Percentiles rank a stretch among this genome's conserved stretches.
Evolutionary conservation across 257 asterid species (phyloP).

Genomic region (Solanum pinnatisectum): DNA sequence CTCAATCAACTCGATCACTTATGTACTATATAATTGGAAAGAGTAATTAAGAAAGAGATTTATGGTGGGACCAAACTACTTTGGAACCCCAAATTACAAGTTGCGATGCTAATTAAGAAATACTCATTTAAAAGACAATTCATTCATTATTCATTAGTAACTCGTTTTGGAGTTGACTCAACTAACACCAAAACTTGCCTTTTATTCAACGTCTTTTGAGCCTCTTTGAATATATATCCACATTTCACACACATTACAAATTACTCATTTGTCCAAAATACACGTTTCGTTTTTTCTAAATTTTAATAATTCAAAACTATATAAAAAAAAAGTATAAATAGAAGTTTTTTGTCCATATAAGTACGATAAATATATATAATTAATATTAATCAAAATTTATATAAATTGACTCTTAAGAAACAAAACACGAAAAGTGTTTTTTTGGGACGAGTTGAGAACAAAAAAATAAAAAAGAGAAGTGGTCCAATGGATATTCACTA

Average conservation of each 20-base stretch:
- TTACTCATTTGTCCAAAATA: background rate
- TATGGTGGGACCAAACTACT: conserved; percentile 5
- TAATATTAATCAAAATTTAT: background rate
- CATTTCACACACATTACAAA: background rate
- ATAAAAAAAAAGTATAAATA: background rate
- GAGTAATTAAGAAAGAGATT: background rate
- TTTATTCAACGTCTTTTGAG: background rate
- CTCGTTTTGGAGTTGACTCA: conserved; percentile 8
- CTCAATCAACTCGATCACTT: background rate
- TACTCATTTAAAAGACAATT: background rate
- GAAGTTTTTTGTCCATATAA: background rate
- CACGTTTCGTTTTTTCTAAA: background rate
- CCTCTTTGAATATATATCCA: background rate
- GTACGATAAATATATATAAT: background rate
- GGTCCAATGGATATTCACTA: background rate
- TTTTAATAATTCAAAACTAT: background rate
- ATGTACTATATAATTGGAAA: background rate
- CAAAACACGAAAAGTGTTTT: background rate
- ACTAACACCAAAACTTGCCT: background rate
- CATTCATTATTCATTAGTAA: background rate
- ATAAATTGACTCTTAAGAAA: background rate
- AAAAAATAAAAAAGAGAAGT: too few species aligned
- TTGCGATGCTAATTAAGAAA: background rate
- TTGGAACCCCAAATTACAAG: conserved; percentile 7
- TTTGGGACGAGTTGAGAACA: fast-evolving